Conservation (phyloP, 2,329 filamentous ascomycete genomes). For the Salinomyces thailandicus region DNA sequence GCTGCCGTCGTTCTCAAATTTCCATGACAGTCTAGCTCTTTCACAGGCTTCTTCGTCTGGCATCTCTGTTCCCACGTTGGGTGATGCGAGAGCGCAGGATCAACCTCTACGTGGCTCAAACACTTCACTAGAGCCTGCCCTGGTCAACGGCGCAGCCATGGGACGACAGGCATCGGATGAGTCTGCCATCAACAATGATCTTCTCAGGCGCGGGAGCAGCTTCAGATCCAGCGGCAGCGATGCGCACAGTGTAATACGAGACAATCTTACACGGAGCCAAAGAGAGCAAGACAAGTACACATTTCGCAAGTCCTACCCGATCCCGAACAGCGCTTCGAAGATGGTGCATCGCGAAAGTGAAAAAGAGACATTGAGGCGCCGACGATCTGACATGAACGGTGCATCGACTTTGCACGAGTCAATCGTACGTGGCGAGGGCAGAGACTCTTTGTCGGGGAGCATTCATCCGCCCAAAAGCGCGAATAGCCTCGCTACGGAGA, state of each 20-base stretch:
- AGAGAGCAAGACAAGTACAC: conserved; percentile 9
- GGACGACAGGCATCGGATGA: not conserved
- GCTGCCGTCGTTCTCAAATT: conserved; percentile 6
- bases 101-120: not conserved
- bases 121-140: not conserved
- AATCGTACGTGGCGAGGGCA: not conserved
- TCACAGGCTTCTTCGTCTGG: not conserved
- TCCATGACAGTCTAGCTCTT: conserved; percentile 3
- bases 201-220: not conserved
- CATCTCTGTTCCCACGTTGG: not conserved
- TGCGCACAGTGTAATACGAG: conserved; percentile 5
- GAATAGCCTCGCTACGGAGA: conserved; percentile 5
- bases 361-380: not conserved
- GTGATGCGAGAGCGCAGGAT: not conserved
- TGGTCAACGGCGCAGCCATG: not conserved
- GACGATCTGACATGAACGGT: not conserved
- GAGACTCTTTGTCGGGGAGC: not conserved
- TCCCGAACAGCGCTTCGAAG: conserved; percentile 21
- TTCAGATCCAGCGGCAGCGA: not conserved
- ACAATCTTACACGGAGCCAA: conserved; percentile 2
- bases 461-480: not conserved
- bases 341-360: conserved; percentile 6
- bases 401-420: not conserved
- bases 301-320: conserved; percentile 13
- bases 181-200: not conserved